Percentiles rank a stretch among this genome's conserved stretches.
Conservation (phyloP, 352 stramenopile species). For the Pythium aquatile region DNA sequence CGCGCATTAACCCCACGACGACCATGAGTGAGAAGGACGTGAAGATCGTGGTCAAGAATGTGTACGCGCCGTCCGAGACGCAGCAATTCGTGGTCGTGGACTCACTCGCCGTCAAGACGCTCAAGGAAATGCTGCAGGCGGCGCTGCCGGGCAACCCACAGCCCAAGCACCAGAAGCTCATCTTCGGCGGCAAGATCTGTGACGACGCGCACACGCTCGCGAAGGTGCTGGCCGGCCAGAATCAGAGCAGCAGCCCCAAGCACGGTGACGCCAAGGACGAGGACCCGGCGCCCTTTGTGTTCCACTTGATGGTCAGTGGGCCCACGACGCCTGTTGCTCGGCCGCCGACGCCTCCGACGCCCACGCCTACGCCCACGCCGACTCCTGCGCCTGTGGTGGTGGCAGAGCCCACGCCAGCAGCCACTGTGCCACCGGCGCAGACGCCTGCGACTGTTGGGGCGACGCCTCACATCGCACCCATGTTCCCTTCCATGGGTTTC, state of each 20-base stretch:
- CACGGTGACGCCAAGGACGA: conserved; percentile 23
- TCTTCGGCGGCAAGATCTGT: conserved; percentile 88
- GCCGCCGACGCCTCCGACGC: conserved; percentile 8
- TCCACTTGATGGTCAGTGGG: conserved; percentile 68
- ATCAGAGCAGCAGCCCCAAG: conserved; percentile 15
- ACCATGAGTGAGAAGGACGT: conserved; percentile 30
- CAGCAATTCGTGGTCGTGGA: conserved; percentile 43
- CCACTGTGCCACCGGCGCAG: background rate
- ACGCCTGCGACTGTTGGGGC: conserved; percentile 9
- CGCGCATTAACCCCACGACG: background rate
- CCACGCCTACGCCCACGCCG: conserved; percentile 2
- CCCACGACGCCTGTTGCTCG: conserved; percentile 23
- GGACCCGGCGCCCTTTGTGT: conserved; percentile 45
- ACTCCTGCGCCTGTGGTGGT: background rate
- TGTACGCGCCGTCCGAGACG: conserved; percentile 63
- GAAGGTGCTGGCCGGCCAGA: conserved; percentile 35
- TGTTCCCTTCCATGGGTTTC: conserved; percentile 21
- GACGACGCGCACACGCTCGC: conserved; percentile 50
- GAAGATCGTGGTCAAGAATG: conserved; percentile 77
- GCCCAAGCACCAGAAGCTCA: conserved; percentile 71
- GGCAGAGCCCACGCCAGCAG: background rate
- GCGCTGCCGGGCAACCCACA: conserved; percentile 46
- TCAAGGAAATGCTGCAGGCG: conserved; percentile 60
- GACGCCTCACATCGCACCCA: conserved; percentile 4
- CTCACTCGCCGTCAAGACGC: conserved; percentile 40